phyloP scores from a whole-genome alignment of 306 rosid genomes.

The Cyamopsis tetragonoloba region DNA sequence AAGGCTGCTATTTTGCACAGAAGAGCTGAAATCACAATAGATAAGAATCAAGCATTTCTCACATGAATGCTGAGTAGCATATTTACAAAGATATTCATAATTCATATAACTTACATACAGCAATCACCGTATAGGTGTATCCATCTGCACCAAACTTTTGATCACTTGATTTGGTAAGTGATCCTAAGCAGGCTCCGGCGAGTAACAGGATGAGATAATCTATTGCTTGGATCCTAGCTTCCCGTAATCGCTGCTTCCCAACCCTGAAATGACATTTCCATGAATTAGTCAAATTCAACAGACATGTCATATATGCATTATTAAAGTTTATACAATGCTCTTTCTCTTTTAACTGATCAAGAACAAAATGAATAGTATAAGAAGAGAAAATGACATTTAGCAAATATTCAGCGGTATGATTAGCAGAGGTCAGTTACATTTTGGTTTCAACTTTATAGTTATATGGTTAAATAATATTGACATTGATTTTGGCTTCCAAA shows the following conservation, averaged over 20 bases:
- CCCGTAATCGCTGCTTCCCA: slow-evolving; percentile 86
- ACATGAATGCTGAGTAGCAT: slow-evolving; percentile 11
- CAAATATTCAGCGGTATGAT: not conserved
- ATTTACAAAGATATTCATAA: not conserved
- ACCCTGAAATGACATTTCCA: slow-evolving; percentile 45
- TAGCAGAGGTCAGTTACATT: not conserved
- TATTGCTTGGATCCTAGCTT: slow-evolving; percentile 75
- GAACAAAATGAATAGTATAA: not conserved
- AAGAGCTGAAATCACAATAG: slow-evolving; percentile 62
- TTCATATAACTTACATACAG: slow-evolving; percentile 69
- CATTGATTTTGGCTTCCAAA: not conserved
- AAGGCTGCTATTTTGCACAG: slow-evolving; percentile 89
- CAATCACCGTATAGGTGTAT: slow-evolving; percentile 82
- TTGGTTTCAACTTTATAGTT: not conserved
- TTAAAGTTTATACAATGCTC: not conserved
- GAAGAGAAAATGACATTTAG: not conserved
- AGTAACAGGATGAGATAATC: slow-evolving; percentile 89
- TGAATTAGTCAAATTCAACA: slow-evolving; percentile 12
- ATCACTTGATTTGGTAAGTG: slow-evolving; percentile 59
- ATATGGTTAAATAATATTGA: not conserved
- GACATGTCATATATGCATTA: not conserved
- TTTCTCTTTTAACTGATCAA: not conserved
- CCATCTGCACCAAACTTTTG: slow-evolving; percentile 71
- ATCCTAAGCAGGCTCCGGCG: slow-evolving; percentile 97
- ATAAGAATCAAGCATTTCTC: slow-evolving; percentile 20